Evolutionary conservation across 75 land plant genomes (phyloP), one percentile per base, ranked within the genome.

Genomic region (Selaginella moellendorffii): DNA sequence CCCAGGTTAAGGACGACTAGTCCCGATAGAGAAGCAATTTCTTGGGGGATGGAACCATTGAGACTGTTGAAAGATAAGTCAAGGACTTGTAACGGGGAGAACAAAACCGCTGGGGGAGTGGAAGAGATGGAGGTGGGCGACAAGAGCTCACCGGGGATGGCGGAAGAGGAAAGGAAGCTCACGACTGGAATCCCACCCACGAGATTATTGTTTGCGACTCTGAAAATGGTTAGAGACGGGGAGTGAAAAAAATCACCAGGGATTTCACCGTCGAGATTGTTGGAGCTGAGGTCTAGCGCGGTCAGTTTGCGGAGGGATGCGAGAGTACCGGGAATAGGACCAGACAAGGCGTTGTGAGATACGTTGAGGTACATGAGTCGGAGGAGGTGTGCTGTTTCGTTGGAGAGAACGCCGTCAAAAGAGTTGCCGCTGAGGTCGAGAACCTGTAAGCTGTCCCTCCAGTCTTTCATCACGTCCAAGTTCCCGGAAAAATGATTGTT

Each of bases 231-330:
- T n/a, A 19, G 9, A 8, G 24, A 56, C 8, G 9, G n/a, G n/a
- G 59, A 56, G 24, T 56, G 59, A 21, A 56, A 56, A 19, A 56
- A 56, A 2, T 19, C 21, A 2, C 21, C 59, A 8, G 97, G 97
- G 17, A 91, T 79, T 5, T 69, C 36, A 2, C 97, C 97, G 28
- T 65, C 76, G 31, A 91, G 54, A 1, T 8, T 20, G 61, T 91
- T 91, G 59, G 69, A 74, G 76, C 89, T 87, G 24, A 91, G 72
- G 69, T 91, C 97, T 53, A 91, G 54, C 85, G 80, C 76, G 9
- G 81, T 67, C 66, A 91, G 75, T 70, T 78, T 85, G 69, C 67
- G 69, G 69, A 85, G 82, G 8, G 24, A 56, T 21, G 25, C 59
- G n/a, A 8, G n/a, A 8, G 21, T 8, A 19, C 24, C 9, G 8